phyloP scores from a whole-genome alignment of 2,329 filamentous ascomycete genomes.

The Stromatinia cepivora region DNA sequence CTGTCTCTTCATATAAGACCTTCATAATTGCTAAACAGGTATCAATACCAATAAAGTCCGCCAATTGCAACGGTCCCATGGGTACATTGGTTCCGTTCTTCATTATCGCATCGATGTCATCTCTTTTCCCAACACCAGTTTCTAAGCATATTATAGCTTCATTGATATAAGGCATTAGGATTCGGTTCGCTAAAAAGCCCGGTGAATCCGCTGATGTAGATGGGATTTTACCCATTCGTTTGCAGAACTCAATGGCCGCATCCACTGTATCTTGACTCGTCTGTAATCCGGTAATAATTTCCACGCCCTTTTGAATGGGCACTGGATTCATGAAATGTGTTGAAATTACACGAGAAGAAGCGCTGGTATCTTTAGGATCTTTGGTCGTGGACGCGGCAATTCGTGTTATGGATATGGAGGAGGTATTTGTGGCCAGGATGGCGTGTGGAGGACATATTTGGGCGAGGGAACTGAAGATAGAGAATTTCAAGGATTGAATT shows the following conservation, averaged over 20 bases:
- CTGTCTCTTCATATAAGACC: slow-evolving; percentile 86
- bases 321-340: slow-evolving; percentile 99
- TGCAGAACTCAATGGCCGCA: slow-evolving; percentile 81
- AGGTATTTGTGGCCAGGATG: slow-evolving; percentile 95
- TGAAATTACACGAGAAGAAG: slow-evolving; percentile 83
- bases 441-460: slow-evolving; percentile 79
- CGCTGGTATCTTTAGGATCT: slow-evolving; percentile 76
- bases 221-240: slow-evolving; percentile 88
- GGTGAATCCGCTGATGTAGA: slow-evolving; percentile 87
- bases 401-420: slow-evolving; percentile 95
- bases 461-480: slow-evolving; percentile 82
- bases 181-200: slow-evolving; percentile 93
- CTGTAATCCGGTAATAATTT: slow-evolving; percentile 94
- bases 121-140: slow-evolving; percentile 82
- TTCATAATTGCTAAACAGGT: slow-evolving; percentile 98
- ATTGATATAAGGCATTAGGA: slow-evolving; percentile 99
- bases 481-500: slow-evolving; percentile 81
- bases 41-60: slow-evolving; percentile 96
- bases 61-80: slow-evolving; percentile 91
- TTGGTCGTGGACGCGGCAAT: slow-evolving; percentile 84
- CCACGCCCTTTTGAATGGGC: slow-evolving; percentile 92
- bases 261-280: slow-evolving; percentile 81
- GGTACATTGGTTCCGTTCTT: slow-evolving; percentile 98
- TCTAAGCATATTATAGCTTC: slow-evolving; percentile 96
- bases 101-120: slow-evolving; percentile 97